A percentile compares a stretch with the other conserved stretches of the same genome.
phyloP scores from a whole-genome alignment of 2,329 filamentous ascomycete genomes.

The Fusarium vanettenii region DNA sequence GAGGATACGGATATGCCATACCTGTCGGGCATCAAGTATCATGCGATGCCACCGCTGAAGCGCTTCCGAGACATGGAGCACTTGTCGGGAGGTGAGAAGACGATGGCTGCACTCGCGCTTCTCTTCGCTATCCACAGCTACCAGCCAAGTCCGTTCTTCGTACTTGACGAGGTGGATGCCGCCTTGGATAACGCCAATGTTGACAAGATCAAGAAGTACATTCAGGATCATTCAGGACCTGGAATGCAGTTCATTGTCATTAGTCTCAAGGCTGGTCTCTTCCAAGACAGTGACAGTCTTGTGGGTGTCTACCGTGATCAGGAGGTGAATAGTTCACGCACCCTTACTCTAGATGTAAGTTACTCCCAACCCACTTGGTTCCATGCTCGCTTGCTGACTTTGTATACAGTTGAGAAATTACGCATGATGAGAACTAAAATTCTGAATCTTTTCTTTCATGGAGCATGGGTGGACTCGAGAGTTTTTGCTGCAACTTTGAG shows the following conservation, averaged over 20 bases:
- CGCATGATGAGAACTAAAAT: constrained; percentile 36
- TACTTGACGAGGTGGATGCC: constrained; percentile 97
- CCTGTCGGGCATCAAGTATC: constrained; percentile 95
- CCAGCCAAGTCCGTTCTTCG: constrained; percentile 96
- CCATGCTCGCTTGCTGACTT: constrained; percentile 13
- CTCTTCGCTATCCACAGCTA: constrained; percentile 97
- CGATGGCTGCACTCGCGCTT: constrained; percentile 95
- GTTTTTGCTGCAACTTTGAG: constrained; percentile 9
- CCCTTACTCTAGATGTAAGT: constrained; percentile 95
- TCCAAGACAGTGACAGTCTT: constrained; percentile 95
- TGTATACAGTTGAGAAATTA: constrained; percentile 49
- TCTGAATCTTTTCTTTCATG: constrained; percentile 1
- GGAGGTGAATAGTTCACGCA: constrained; percentile 89
- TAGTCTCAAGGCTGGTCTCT: constrained; percentile 92
- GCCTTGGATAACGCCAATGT: constrained; percentile 99
- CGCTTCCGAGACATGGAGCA: constrained; percentile 99
- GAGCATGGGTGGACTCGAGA: constrained; percentile 9
- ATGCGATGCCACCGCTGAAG: constrained; percentile 98
- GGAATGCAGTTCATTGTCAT: constrained; percentile 99
- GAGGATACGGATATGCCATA: constrained; percentile 98
- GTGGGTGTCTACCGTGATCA: constrained; percentile 98
- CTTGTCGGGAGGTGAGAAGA: constrained; percentile 96
- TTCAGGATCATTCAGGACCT: constrained; percentile 90
- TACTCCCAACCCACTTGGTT: background rate
- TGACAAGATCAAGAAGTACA: constrained; percentile 95